A percentile compares a stretch with the other conserved stretches of the same genome.
phyloP scores from a whole-genome alignment of 208 protist genomes.

The Leishmania tarentolae region DNA sequence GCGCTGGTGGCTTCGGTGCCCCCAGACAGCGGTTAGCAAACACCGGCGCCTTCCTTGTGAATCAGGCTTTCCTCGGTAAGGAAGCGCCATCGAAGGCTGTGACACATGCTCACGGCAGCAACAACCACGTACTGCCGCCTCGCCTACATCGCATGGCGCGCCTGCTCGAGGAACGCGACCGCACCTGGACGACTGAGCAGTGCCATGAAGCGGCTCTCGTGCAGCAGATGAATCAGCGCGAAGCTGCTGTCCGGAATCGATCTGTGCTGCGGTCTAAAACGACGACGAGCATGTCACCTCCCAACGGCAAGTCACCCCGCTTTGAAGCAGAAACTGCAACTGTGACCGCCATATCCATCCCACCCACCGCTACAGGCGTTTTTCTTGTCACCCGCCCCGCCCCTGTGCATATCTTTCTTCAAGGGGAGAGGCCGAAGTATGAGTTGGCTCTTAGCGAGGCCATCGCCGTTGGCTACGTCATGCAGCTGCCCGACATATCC shows the following conservation, averaged over 20 bases:
- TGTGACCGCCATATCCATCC: neutral
- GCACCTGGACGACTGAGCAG: conserved; percentile 37
- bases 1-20: neutral
- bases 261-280: conserved; percentile 15
- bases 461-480: conserved; percentile 71
- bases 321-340: neutral
- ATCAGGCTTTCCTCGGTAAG: conserved; percentile 13
- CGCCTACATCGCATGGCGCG: conserved; percentile 37
- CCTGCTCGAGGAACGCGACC: conserved; percentile 55
- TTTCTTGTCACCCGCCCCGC: conserved; percentile 21
- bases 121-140: conserved; percentile 18
- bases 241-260: conserved; percentile 30
- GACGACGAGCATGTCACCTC: neutral
- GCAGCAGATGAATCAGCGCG: conserved; percentile 35
- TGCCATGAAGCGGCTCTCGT: conserved; percentile 41
- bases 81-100: neutral
- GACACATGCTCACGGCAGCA: neutral
- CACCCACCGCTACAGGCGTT: neutral
- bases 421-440: conserved; percentile 49
- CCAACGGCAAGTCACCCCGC: neutral
- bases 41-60: conserved; percentile 37
- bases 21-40: conserved; percentile 7
- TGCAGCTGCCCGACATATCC: conserved; percentile 75
- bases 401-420: conserved; percentile 82
- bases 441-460: conserved; percentile 76